Conservation (phyloP, 495 filamentous ascomycete genomes). For the Halenospora varia region DNA sequence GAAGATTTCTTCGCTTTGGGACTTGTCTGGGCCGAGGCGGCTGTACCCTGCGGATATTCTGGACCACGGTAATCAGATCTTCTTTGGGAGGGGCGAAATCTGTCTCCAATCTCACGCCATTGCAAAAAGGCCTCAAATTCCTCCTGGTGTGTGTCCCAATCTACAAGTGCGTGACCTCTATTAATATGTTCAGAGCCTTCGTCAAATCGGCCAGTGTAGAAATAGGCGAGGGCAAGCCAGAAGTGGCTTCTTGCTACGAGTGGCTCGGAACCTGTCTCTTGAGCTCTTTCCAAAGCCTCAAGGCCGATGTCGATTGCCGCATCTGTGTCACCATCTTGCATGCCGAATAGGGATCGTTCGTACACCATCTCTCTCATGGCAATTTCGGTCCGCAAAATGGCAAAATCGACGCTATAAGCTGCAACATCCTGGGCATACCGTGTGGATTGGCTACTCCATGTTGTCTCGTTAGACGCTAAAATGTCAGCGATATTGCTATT, state of each 20-base stretch:
- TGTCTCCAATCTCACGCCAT: neutral
- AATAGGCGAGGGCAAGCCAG: conserved; percentile 1
- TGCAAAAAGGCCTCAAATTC: neutral
- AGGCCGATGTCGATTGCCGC: neutral
- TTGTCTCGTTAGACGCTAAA: neutral
- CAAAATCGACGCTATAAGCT: neutral
- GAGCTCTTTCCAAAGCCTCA: neutral
- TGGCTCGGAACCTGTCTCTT: neutral
- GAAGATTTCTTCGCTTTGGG: no score
- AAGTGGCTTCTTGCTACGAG: neutral
- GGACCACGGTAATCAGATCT: neutral
- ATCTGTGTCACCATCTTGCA: neutral
- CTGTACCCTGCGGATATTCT: no score
- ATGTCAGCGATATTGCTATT: neutral
- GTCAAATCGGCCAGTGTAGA: neutral
- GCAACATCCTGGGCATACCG: no score
- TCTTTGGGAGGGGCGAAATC: neutral
- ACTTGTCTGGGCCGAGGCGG: no score
- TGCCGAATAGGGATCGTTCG: neutral
- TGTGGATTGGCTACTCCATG: no score
- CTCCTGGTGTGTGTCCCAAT: neutral
- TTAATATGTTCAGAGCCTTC: neutral
- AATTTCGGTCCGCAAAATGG: neutral
- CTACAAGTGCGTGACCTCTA: neutral
- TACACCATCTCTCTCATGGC: conserved; percentile 1